phyloP scores from a whole-genome alignment of 306 rosid genomes.

The Rubus parviflorus region DNA sequence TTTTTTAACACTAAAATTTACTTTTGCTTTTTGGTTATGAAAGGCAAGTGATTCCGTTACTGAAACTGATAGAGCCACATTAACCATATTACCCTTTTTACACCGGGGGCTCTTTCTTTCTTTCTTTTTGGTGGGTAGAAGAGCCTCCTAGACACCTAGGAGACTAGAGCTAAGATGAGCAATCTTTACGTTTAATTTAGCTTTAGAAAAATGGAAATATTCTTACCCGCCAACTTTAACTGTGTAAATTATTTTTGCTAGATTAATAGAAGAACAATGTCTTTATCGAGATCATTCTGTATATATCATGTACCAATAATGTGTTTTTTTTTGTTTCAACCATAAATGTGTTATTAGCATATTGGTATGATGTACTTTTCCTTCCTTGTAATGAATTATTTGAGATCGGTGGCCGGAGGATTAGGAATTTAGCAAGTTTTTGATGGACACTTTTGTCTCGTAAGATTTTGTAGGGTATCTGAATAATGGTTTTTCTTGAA shows the following conservation, averaged over 20 bases:
- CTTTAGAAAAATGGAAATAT: slow-evolving; percentile 9
- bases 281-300: background rate
- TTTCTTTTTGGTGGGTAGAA: background rate
- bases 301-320: slow-evolving; percentile 2
- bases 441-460: background rate
- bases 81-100: background rate
- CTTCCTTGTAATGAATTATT: background rate
- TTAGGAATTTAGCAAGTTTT: background rate
- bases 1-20: slow-evolving; percentile 5
- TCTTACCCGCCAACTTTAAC: slow-evolving; percentile 21
- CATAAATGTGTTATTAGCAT: background rate
- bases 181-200: slow-evolving; percentile 1
- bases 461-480: background rate
- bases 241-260: background rate
- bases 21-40: slow-evolving; percentile 12
- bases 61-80: slow-evolving; percentile 1
- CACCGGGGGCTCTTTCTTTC: background rate
- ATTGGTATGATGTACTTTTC: background rate
- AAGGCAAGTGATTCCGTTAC: background rate
- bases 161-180: background rate
- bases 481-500: background rate
- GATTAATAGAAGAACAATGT: background rate
- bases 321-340: background rate
- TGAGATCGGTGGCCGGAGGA: background rate
- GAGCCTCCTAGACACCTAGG: background rate